These are phyloP conservation scores for Moniliophthora roreri DNA, from an alignment of 1,284 basidiomycete genomes.

Conservation along the genomic window DNA sequence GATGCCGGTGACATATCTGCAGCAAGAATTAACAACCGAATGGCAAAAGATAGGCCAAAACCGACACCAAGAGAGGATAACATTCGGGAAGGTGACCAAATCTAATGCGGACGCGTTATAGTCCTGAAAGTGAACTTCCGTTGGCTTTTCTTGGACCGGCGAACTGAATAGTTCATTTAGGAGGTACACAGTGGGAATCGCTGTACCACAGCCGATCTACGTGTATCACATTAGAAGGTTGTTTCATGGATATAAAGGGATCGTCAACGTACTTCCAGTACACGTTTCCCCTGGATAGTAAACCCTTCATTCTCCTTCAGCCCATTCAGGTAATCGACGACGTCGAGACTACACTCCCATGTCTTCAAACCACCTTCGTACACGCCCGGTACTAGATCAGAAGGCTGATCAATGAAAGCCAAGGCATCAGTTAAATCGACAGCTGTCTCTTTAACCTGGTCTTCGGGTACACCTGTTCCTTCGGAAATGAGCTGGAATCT, in stretches of 20 bases:
- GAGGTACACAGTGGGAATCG: conserved; percentile 78
- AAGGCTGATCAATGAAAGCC: conserved; percentile 75
- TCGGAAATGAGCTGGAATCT: conserved; percentile 86
- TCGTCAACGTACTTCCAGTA: conserved; percentile 53
- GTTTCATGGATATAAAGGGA: conserved; percentile 15
- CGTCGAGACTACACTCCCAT: conserved; percentile 94
- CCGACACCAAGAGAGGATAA: conserved; percentile 86
- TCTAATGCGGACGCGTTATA: conserved; percentile 87
- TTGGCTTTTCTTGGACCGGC: conserved; percentile 29
- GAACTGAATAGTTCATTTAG: conserved; percentile 61
- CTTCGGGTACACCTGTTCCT: conserved; percentile 26
- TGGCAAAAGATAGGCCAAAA: conserved; percentile 17
- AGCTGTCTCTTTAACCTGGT: conserved; percentile 15
- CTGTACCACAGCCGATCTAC: conserved; percentile 93
- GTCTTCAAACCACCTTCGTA: conserved; percentile 98
- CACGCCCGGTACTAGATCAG: conserved; percentile 88
- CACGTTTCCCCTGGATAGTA: conserved; percentile 41
- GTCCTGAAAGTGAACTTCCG: conserved; percentile 86
- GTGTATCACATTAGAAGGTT: conserved; percentile 20
- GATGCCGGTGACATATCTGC: conserved; percentile 55
- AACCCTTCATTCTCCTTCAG: conserved; percentile 24
- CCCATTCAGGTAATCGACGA: conserved; percentile 60
- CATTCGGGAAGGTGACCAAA: conserved; percentile 86
- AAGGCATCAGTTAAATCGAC: conserved; percentile 31
- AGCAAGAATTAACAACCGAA: not conserved